Percentiles rank a stretch among this genome's conserved stretches.
Conservation (phyloP, 257 asterid species). For the Nicotiana undulata region DNA sequence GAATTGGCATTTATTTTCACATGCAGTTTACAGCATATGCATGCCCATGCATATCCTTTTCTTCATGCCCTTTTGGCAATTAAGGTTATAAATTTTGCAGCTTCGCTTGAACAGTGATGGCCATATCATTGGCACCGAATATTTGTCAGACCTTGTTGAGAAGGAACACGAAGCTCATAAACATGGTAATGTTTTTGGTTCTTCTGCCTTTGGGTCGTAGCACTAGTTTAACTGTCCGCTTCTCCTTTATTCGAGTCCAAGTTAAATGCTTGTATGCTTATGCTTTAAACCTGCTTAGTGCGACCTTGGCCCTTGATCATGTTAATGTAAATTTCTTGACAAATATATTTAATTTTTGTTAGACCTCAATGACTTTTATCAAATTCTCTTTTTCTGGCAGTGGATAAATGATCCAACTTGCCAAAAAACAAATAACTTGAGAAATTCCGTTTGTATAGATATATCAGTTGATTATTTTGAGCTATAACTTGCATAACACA, state of each 20-base stretch:
- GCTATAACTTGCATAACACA: not conserved
- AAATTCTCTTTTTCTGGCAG: not conserved
- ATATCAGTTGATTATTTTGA: not conserved
- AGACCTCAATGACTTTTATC: not conserved
- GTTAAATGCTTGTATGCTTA: not conserved
- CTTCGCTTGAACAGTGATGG: constrained; percentile 81
- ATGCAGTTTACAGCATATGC: not conserved
- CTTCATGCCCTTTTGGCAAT: not conserved
- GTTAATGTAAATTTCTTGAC: not conserved
- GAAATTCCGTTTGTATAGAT: not conserved
- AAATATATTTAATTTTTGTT: not conserved
- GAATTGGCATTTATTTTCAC: not conserved
- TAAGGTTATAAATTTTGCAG: constrained; percentile 37
- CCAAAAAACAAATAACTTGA: not conserved
- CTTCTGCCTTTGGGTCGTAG: not conserved
- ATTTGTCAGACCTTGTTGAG: constrained; percentile 91
- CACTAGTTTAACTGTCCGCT: not conserved
- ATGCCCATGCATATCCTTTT: not conserved
- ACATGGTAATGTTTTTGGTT: constrained; percentile 54
- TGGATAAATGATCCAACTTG: not conserved
- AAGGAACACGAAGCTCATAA: constrained; percentile 66
- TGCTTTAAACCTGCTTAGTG: not conserved
- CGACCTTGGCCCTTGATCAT: not conserved
- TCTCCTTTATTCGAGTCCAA: not conserved
- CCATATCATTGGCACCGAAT: constrained; percentile 78